phyloP scores from a whole-genome alignment of 805 yeast genomes.

The Candida manassasensis region DNA sequence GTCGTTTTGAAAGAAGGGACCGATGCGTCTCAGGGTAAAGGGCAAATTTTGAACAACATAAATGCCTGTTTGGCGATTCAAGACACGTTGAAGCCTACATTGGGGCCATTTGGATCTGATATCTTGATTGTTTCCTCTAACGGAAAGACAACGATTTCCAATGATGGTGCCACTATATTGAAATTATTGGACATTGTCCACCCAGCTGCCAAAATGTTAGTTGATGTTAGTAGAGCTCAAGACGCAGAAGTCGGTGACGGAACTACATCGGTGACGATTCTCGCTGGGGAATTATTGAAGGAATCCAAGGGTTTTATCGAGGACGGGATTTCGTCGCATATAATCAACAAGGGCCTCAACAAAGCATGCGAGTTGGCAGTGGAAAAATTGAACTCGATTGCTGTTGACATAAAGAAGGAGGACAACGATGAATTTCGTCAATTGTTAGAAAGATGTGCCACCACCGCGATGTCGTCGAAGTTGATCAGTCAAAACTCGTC shows the following conservation, averaged over 20 bases:
- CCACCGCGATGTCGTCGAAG: conserved; percentile 96
- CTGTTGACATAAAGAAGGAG: conserved; percentile 59
- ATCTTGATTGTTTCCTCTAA: conserved; percentile 78
- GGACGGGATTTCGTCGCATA: conserved; percentile 91
- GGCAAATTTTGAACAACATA: conserved; percentile 91
- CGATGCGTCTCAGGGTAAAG: conserved; percentile 93
- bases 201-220: conserved; percentile 96
- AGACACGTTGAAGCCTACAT: conserved; percentile 89
- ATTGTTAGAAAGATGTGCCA: conserved; percentile 85
- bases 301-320: conserved; percentile 89
- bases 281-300: conserved; percentile 91
- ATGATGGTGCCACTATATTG: conserved; percentile 96
- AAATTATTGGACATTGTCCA: conserved; percentile 91
- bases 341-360: conserved; percentile 82
- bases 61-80: conserved; percentile 97
- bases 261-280: conserved; percentile 90
- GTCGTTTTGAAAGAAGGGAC: conserved; percentile 98
- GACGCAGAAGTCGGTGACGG: conserved; percentile 99
- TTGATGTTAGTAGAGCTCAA: conserved; percentile 91
- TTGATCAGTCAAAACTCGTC: conserved; percentile 81
- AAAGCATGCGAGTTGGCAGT: conserved; percentile 78
- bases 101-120: conserved; percentile 97
- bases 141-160: conserved; percentile 91
- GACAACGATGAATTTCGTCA: conserved; percentile 52
- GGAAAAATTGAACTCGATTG: conserved; percentile 64